A percentile compares a stretch with the other conserved stretches of the same genome.
Evolutionary conservation across 2,329 filamentous ascomycete species (phyloP).

Genomic region (Teratosphaeria destructans): DNA sequence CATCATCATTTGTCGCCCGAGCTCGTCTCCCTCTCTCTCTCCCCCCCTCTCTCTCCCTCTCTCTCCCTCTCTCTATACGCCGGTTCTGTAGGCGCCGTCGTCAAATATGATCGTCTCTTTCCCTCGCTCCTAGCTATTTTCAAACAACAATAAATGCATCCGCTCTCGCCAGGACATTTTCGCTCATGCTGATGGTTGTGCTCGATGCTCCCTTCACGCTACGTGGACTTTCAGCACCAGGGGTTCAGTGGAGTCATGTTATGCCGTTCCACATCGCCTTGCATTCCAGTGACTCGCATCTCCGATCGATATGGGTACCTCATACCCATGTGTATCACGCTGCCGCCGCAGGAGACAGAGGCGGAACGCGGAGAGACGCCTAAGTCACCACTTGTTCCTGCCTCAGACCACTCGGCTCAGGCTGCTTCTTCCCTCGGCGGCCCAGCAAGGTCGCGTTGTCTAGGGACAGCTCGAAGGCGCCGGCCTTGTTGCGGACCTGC

Average conservation of each 20-base stretch:
- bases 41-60: not conserved
- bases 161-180: not conserved
- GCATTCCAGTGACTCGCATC: not conserved
- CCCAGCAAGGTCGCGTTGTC: slow-evolving; percentile 85
- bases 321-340: not conserved
- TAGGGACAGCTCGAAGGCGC: slow-evolving; percentile 82
- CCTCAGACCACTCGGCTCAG: slow-evolving; percentile 32
- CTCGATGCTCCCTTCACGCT: not conserved
- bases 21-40: not conserved
- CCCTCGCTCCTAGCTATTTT: not conserved
- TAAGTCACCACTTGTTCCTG: slow-evolving; percentile 24
- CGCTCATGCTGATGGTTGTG: not conserved
- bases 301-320: not conserved
- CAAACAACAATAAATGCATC: not conserved
- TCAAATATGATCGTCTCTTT: not conserved
- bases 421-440: slow-evolving; percentile 46
- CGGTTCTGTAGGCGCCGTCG: not conserved
- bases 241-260: not conserved
- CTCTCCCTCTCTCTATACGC: not conserved
- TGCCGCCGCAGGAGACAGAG: not conserved
- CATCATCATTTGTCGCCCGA: not conserved
- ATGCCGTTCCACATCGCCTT: not conserved
- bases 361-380: not conserved
- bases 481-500: slow-evolving; percentile 62
- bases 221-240: not conserved